phyloP scores from a whole-genome alignment of 2,329 filamentous ascomycete species.

The Colletotrichum noveboracense region DNA sequence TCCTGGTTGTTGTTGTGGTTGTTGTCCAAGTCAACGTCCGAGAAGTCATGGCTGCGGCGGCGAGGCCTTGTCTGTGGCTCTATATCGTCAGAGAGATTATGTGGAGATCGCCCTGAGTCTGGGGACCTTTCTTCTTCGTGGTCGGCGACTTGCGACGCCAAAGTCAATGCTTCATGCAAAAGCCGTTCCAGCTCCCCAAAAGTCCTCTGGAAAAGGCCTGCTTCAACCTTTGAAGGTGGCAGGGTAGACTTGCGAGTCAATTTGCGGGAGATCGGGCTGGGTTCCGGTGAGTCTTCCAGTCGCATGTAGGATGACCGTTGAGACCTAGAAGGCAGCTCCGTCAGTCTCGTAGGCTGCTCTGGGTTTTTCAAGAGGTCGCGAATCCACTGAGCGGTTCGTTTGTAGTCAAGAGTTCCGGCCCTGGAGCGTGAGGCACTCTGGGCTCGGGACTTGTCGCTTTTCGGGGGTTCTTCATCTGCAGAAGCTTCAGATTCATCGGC shows the following conservation, averaged over 20 bases:
- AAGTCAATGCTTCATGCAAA: constrained; percentile 48
- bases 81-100: not conserved
- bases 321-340: constrained; percentile 25
- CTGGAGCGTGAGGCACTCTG: constrained; percentile 28
- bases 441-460: not conserved
- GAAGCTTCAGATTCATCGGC: constrained; percentile 5
- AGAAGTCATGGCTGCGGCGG: not conserved
- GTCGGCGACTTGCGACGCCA: constrained; percentile 46
- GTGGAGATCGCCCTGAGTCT: not conserved
- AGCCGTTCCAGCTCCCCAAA: constrained; percentile 51
- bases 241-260: constrained; percentile 19
- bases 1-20: not conserved
- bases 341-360: constrained; percentile 31
- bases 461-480: not conserved
- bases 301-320: not conserved
- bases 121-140: constrained; percentile 27
- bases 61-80: not conserved
- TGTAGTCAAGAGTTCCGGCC: constrained; percentile 35
- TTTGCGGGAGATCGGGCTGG: not conserved
- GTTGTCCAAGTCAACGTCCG: not conserved
- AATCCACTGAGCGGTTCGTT: constrained; percentile 38
- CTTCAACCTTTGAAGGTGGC: constrained; percentile 19
- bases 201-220: constrained; percentile 36
- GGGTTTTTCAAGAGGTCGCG: constrained; percentile 32
- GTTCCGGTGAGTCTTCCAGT: not conserved